Evolutionary conservation across 2,329 filamentous ascomycete genomes (phyloP), one percentile per base, ranked within the genome.

Genomic region (Xylaria sp.): DNA sequence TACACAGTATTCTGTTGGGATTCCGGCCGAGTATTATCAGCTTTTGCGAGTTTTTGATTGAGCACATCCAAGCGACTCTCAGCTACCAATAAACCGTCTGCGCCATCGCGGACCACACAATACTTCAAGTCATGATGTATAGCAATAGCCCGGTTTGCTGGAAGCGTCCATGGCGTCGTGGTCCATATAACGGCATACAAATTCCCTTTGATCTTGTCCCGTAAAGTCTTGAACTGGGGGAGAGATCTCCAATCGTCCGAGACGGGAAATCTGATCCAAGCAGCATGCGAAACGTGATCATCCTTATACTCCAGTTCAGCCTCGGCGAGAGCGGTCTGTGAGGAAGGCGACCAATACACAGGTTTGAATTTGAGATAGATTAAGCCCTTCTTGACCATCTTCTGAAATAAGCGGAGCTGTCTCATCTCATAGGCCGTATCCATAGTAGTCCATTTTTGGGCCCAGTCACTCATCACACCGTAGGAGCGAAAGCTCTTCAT

Each of bases 101-200:
- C 78, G 0, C 83, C 83, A 1, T 87, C 83, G 63, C 85, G 82
- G 44, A 97, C 82, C 23, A 97, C 80, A 4, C 85, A 84, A 78
- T 98, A 99, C 51, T 89, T 83, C 69, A 98, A 81, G 46, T 92
- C 89, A 6, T 87, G 83, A 74, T 93, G 89, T 42, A 98, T 86
- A 2, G 93, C 94, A 78, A 99, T 94, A 0, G 93, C 94, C 77
- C 89, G 89, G 78, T 99, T 99, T 1, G 95, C 94, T 0, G 96
- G 95, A 5, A 99, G 83, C 0, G 96, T 99, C 96, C 96, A 99
- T 0, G 96, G 96, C 0, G 96, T 99, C 0, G 96, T 99, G 1
- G 96, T 99, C 96, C 96, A 99, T 60, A 98, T 93, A n/a, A 96
- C 86, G n/a, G 92, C 93, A 78, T 87, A 91, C 11, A 97, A 77